phyloP scores from a whole-genome alignment of 345 rosid species.

The Diplotaxis tenuifolia region DNA sequence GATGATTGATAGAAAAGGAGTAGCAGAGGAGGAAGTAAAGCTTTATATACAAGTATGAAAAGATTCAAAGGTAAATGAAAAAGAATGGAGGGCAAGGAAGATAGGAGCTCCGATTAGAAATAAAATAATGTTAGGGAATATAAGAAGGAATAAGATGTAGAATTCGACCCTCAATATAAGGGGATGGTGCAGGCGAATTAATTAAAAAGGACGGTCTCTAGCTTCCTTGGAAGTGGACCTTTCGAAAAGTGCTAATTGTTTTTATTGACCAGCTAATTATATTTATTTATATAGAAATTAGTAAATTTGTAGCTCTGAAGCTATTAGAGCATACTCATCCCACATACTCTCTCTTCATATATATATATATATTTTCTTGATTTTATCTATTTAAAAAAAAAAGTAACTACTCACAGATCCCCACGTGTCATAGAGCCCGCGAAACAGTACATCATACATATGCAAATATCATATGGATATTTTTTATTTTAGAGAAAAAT shows the following conservation, averaged over 20 bases:
- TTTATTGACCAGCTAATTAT: conserved; percentile 14
- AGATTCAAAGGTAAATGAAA: conserved; percentile 40
- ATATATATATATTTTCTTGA: too few relatives aligned
- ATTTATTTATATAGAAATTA: neutral
- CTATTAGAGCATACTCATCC: too few relatives aligned
- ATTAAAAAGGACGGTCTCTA: conserved; percentile 48
- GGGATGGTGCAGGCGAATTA: conserved; percentile 40
- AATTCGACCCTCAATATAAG: conserved; percentile 39
- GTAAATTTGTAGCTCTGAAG: neutral
- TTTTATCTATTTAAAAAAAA: too few relatives aligned
- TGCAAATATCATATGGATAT: too few relatives aligned
- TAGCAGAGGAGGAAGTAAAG: conserved; percentile 35
- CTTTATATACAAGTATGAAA: conserved; percentile 34
- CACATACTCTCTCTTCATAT: too few relatives aligned
- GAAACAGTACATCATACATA: too few relatives aligned
- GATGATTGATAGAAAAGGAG: conserved; percentile 38
- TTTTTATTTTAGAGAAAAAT: too few relatives aligned
- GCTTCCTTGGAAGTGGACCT: conserved; percentile 41
- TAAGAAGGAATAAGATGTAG: conserved; percentile 39
- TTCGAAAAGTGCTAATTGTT: conserved; percentile 29
- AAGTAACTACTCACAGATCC: too few relatives aligned
- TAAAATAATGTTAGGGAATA: conserved; percentile 28
- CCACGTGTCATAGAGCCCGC: too few relatives aligned
- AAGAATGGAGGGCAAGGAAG: conserved; percentile 42
- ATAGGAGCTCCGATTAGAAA: neutral